Base-by-base conservation (phyloP, 108 stramenopile species). In the Discostella stelligeroides region DNA sequence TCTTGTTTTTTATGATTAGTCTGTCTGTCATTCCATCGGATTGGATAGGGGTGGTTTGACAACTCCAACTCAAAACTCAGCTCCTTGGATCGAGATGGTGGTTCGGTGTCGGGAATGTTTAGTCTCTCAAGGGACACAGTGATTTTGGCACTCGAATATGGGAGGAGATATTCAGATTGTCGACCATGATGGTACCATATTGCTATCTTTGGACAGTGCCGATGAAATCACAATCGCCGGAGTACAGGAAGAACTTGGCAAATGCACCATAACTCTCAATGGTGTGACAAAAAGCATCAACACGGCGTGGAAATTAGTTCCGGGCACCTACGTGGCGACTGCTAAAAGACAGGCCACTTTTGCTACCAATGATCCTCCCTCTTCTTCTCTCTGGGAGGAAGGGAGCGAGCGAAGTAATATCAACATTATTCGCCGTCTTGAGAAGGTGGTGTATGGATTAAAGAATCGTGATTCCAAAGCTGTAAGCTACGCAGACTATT, bases 381-480 rank as follows among this genome's bases (percentile, higher is more conserved):
- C 34, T 34, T 34, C 34, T 34, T 34, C 34, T 34, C 34, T 34
- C 34, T 34, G 34, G 34, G n/a, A n/a, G n/a, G n/a, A n/a, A n/a
- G n/a, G 34, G 34, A 53, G 51, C 25, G 51, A 23, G 51, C 51
- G 51, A 53, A 53, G n/a, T n/a, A 25, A 12, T 53, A 53, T 53
- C 21, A 20, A 53, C 51, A 25, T 2, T 53, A 53, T 53, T 53
- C 51, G 51, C 21, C 51, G 51, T 53, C 51, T 53, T 53, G 51
- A 53, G 24, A 53, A 53, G 51, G 51, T 53, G 51, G 51, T 53
- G 51, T 53, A 53, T 53, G 51, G 51, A 53, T 53, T 53, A 53
- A 53, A 53, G 21, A 53, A 23, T 53, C 23, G 51, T 53, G 51
- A 53, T 53, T 53, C 51, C 51, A 53, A 53, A 53, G 51, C 51